Conservation (phyloP, 768 basidiomycete genomes). For the Termitomyces bulborhizus region DNA sequence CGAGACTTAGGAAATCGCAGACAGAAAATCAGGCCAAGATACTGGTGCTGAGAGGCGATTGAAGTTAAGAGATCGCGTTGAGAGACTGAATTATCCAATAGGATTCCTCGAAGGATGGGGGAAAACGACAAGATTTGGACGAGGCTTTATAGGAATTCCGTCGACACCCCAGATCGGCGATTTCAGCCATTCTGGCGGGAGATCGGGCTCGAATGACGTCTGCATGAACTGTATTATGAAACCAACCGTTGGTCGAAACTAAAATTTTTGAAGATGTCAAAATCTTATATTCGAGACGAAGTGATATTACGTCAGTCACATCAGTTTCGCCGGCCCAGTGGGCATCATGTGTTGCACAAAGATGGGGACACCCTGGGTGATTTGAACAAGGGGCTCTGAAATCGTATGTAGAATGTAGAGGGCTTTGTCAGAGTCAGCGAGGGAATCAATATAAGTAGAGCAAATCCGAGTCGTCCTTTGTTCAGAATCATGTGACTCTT, state of each 20-base stretch:
- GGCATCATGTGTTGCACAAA: too few relatives aligned
- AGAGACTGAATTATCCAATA: conserved; percentile 9
- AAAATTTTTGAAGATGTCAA: conserved; percentile 6
- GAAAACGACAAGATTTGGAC: background rate
- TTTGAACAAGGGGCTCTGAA: too few relatives aligned
- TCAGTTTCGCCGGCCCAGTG: background rate
- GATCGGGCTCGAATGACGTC: conserved; percentile 5
- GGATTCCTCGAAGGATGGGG: conserved; percentile 12
- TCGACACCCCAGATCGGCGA: conserved; percentile 9
- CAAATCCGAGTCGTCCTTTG: too few relatives aligned
- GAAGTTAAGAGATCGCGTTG: background rate
- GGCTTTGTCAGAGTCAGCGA: too few relatives aligned
- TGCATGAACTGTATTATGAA: conserved; percentile 7
- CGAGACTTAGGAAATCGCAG: conserved; percentile 3
- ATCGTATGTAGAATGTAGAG: too few relatives aligned
- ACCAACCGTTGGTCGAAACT: conserved; percentile 11
- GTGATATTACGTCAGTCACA: conserved; percentile 6
- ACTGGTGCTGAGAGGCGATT: background rate
- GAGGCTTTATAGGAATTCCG: conserved; percentile 10
- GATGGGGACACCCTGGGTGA: too few relatives aligned
- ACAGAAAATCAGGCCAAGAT: background rate
- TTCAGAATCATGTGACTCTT: too few relatives aligned
- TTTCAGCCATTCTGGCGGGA: background rate
- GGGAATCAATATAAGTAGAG: too few relatives aligned
- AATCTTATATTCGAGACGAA: conserved; percentile 1